phyloP scores from a whole-genome alignment of 768 basidiomycete genomes.

The Baorangia bicolor region DNA sequence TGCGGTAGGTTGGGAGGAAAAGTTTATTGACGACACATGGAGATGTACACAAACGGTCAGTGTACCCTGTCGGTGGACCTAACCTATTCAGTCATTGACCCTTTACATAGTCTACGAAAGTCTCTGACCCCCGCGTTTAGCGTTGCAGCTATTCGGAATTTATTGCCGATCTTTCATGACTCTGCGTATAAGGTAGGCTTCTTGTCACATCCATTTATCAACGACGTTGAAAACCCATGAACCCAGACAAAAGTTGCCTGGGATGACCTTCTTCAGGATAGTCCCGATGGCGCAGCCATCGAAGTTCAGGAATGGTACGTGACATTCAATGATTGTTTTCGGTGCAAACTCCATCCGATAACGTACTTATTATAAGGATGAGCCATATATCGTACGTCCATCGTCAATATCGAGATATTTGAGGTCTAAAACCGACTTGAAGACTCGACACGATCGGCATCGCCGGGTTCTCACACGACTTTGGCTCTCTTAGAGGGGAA shows the following conservation, averaged over 20 bases:
- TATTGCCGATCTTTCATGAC: constrained; percentile 38
- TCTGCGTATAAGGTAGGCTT: constrained; percentile 39
- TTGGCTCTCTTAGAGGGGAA: constrained; percentile 41
- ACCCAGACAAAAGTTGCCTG: constrained; percentile 30
- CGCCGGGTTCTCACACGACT: constrained; percentile 47
- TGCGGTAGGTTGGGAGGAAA: constrained; percentile 5
- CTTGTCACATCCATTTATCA: background rate
- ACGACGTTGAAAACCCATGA: background rate
- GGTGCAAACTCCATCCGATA: background rate
- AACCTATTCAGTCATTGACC: background rate
- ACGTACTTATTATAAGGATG: constrained; percentile 34
- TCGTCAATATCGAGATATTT: background rate
- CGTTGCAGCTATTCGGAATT: constrained; percentile 36
- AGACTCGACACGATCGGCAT: constrained; percentile 46
- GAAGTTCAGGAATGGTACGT: constrained; percentile 49
- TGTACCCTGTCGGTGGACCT: background rate
- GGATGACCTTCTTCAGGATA: constrained; percentile 28
- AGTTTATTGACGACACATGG: constrained; percentile 21
- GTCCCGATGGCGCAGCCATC: constrained; percentile 34
- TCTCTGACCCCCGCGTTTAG: constrained; percentile 41
- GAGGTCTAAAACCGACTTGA: background rate
- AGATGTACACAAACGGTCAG: constrained; percentile 17
- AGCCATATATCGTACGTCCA: constrained; percentile 42
- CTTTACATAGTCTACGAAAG: constrained; percentile 30
- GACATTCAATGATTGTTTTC: background rate